These are phyloP conservation scores for Trametes cingulata DNA, from an alignment of 768 basidiomycete species.

Conservation along the genomic window DNA sequence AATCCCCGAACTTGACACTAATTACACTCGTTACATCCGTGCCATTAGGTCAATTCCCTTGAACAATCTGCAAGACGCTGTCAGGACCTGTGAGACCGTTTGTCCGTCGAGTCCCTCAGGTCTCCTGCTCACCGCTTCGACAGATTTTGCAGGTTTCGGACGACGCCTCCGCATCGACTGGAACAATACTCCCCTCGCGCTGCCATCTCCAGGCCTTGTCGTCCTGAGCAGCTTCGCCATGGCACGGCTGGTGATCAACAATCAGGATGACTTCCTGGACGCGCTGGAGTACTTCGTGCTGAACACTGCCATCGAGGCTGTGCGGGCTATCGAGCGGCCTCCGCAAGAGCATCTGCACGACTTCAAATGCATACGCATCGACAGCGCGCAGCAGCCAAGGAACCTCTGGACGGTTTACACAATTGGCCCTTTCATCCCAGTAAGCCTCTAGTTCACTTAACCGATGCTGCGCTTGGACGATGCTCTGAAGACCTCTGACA, in stretches of 20 bases:
- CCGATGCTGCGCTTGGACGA: no score
- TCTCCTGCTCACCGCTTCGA: no score
- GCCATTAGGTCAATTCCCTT: slow-evolving; percentile 1
- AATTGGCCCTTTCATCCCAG: slow-evolving; percentile 2
- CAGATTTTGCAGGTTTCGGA: slow-evolving; percentile 10
- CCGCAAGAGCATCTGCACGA: slow-evolving; percentile 14
- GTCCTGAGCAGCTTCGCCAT: background rate
- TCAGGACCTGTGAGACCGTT: slow-evolving; percentile 3
- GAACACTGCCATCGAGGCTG: slow-evolving; percentile 5
- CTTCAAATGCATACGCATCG: background rate
- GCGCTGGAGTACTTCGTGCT: slow-evolving; percentile 11
- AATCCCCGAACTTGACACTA: slow-evolving; percentile 7
- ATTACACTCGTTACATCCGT: background rate
- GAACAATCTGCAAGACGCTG: slow-evolving; percentile 9
- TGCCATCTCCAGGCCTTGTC: slow-evolving; percentile 8
- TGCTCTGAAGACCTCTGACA: no score
- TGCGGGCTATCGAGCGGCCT: slow-evolving; percentile 14
- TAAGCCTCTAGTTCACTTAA: background rate
- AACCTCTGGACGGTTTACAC: slow-evolving; percentile 4
- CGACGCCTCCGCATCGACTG: slow-evolving; percentile 2
- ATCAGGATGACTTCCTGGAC: slow-evolving; percentile 7
- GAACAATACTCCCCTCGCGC: background rate
- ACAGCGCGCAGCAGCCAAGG: background rate
- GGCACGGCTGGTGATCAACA: background rate
- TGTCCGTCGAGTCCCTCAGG: background rate